Conservation (phyloP, 2,329 filamentous ascomycete species). For the Lachnellula suecica region DNA sequence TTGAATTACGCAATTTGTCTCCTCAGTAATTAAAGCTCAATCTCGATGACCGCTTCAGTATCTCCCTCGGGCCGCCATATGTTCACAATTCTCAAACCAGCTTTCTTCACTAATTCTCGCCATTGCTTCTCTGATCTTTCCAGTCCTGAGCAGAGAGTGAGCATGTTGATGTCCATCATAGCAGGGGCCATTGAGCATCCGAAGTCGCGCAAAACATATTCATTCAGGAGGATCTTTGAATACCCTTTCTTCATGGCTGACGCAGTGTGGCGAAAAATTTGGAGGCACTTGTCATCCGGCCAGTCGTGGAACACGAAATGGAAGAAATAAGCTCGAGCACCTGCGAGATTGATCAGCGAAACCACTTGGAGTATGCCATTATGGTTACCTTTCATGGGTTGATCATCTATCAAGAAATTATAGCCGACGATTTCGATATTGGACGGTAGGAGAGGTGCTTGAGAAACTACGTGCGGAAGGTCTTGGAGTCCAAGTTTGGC, state of each 20-base stretch:
- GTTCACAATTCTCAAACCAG: not conserved
- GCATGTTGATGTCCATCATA: slow-evolving; percentile 35
- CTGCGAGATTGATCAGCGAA: slow-evolving; percentile 14
- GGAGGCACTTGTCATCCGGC: slow-evolving; percentile 17
- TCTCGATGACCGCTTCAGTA: too few species aligned
- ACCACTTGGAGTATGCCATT: too few species aligned
- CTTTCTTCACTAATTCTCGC: not conserved
- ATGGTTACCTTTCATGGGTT: slow-evolving; percentile 29
- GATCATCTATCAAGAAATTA: slow-evolving; percentile 35
- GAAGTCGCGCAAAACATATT: slow-evolving; percentile 32
- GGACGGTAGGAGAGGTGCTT: not conserved
- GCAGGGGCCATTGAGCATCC: slow-evolving; percentile 32
- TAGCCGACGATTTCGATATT: slow-evolving; percentile 21
- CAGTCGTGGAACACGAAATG: slow-evolving; percentile 34
- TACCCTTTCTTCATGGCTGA: slow-evolving; percentile 33
- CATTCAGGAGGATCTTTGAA: slow-evolving; percentile 36
- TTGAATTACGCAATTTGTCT: too few species aligned
- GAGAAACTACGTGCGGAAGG: not conserved
- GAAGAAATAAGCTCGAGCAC: slow-evolving; percentile 34
- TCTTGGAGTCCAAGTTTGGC: slow-evolving; percentile 10
- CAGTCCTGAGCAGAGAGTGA: slow-evolving; percentile 25
- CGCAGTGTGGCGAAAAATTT: slow-evolving; percentile 17
- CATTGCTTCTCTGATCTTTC: not conserved
- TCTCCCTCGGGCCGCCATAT: too few species aligned
- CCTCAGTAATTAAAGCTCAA: too few species aligned